Evolutionary conservation across 2,329 filamentous ascomycete genomes (phyloP), one percentile per base, ranked within the genome.

Genomic region (Pseudocercospora vitis): DNA sequence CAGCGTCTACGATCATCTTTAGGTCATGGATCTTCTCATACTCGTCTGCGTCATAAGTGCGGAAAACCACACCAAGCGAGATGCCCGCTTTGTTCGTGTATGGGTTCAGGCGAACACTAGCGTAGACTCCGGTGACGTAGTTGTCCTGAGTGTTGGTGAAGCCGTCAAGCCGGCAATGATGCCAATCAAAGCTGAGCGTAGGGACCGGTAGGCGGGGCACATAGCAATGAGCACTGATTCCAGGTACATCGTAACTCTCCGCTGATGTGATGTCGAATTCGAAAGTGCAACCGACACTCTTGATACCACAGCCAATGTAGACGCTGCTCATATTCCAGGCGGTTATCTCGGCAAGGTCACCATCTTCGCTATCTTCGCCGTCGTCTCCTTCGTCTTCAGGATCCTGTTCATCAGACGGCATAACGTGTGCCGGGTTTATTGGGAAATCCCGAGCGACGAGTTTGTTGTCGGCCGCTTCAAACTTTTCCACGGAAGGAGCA

Each of bases 211-310:
- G 19, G 6, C 37, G 18, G 19, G 16, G 19, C 18, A 19, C 37
- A 19, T 4, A 29, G 33, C 48, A 50, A 12, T 40, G 48, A 12
- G 33, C 32, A 12, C 11, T 7, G 23, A 50, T 21, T 35, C 48
- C 48, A 12, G 48, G 48, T 4, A 33, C 14, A 14, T 44, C 37
- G 16, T n/a, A 3, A 12, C 24, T 21, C 31, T 45, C 48, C 7
- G 44, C 48, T 16, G 37, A 32, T 2, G n/a, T 8, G 21, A 51
- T 45, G 48, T 44, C 28, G 37, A 51, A 45, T 18, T 45, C 9
- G 37, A 26, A 44, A n/a, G 37, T 33, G 26, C 48, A 51, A 7
- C 40, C 40, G 4, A 45, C 40, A 18, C 21, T 29, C 7, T 44
- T 9, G 4, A 16, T 1, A n/a, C 37, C 18, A 19, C 39, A 51